Evolutionary conservation across 2,329 filamentous ascomycete species (phyloP), one percentile per base, ranked within the genome.

Genomic region (Aspergillus hortae): DNA sequence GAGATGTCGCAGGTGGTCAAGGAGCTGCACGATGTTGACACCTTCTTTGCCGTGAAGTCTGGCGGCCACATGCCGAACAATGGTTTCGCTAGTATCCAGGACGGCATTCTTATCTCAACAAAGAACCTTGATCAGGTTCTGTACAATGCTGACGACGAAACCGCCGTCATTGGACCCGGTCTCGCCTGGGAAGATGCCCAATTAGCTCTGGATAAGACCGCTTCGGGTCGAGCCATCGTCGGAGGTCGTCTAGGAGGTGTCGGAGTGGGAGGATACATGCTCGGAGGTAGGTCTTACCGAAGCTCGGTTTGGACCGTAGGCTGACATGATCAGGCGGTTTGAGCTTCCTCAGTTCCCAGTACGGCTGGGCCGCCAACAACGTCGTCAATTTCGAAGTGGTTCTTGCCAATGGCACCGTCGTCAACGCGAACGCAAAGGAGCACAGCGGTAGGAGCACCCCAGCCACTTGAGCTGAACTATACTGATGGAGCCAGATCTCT

Each of bases 1-100:
- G 79, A 85, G 59, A 79, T 85, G 35, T 73, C 80, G 0, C 70
- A 73, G 9, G 74, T 81, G n/a, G 72, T 85, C 44, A 73, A 71
- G 23, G 70, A 78, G 27, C 71, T 85, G 11, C 73, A 71, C 6
- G 65, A 74, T 32, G 74, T 74, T 40, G 69, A 74, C 35, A 78
- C 77, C 49, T 66, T 79, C 5, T 80, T 85, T 44, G 83, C 80
- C 19, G 73, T 83, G 66, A 75, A 79, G 62, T 74, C 76, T 9
- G 80, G 79, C 6, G 75, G 75, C 0, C 76, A 78, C 59, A 73
- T 74, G 51, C 73, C 73, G 1, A 78, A 76, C 52, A 72, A 74
- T 52, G 73, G 73, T 32, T 78, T 76, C 52, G 70, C 74, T 4
- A 77, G 72, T 57, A 73, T 76, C 41, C 69, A 74, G 42, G 70